Percentiles rank a stretch among this genome's conserved stretches.
Evolutionary conservation across 2,329 filamentous ascomycete genomes (phyloP).

Genomic region (Penicillium sp.): DNA sequence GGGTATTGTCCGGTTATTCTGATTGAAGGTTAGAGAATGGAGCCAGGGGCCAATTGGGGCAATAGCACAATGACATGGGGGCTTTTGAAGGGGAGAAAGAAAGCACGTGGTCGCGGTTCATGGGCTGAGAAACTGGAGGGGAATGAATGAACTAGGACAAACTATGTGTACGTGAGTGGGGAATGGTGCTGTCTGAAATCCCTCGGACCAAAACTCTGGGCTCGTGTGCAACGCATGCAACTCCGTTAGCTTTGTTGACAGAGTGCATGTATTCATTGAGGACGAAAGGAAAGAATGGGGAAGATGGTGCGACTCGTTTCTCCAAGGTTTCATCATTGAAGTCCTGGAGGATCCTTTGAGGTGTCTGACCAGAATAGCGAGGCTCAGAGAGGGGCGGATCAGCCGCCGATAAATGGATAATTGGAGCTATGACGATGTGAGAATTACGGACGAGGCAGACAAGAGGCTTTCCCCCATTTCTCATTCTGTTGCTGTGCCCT

Average conservation of each 20-base stretch:
- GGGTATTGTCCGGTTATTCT: not conserved
- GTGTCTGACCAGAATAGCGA: slow-evolving; percentile 2
- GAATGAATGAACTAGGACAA: not conserved
- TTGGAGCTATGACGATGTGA: slow-evolving; percentile 12
- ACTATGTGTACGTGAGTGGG: not conserved
- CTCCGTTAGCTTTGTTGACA: slow-evolving; percentile 5
- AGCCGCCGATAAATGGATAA: slow-evolving; percentile 6
- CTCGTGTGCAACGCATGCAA: slow-evolving; percentile 21
- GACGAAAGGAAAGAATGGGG: not conserved
- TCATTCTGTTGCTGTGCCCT: slow-evolving; percentile 5
- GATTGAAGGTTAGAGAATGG: not conserved
- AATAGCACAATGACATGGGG: not conserved
- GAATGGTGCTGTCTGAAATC: slow-evolving; percentile 2
- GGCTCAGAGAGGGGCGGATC: slow-evolving; percentile 20
- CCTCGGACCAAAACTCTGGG: slow-evolving; percentile 10
- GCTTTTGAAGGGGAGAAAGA: not conserved
- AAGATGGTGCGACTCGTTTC: not conserved
- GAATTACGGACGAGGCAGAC: not conserved
- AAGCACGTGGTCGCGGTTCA: slow-evolving; percentile 1
- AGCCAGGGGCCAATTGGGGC: not conserved
- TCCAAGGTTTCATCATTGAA: not conserved
- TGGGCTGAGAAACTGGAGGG: slow-evolving; percentile 1
- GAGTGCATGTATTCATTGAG: not conserved
- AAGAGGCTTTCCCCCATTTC: slow-evolving; percentile 1
- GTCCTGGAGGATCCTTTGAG: not conserved